Evolutionary conservation across 2,329 filamentous ascomycete species (phyloP).

Genomic region (Stachybotrys elegans): DNA sequence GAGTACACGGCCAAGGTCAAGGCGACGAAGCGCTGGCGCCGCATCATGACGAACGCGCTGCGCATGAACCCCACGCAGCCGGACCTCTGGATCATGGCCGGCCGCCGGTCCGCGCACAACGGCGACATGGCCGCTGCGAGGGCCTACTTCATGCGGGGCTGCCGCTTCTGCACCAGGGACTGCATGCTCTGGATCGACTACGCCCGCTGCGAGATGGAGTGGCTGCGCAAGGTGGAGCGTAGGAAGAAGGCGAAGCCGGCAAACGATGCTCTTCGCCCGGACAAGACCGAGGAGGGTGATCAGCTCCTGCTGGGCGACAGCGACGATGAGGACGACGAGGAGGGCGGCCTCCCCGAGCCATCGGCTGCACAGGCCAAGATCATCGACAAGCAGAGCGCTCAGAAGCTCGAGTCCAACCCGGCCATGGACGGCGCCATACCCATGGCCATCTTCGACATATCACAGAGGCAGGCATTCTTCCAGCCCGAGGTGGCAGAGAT

Average conservation of each 20-base stretch:
- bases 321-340: conserved; percentile 40
- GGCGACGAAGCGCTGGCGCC: conserved; percentile 61
- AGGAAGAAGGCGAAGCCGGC: conserved; percentile 57
- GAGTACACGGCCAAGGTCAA: conserved; percentile 69
- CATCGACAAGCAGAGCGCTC: conserved; percentile 39
- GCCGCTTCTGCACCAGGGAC: conserved; percentile 79
- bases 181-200: conserved; percentile 83
- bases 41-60: conserved; percentile 62
- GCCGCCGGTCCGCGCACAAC: conserved; percentile 69
- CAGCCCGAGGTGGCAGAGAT: conserved; percentile 60
- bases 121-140: conserved; percentile 85
- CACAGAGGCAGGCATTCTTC: conserved; percentile 71
- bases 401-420: conserved; percentile 66
- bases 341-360: conserved; percentile 39
- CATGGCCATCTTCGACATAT: conserved; percentile 83
- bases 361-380: conserved; percentile 35
- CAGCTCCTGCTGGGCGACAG: conserved; percentile 37
- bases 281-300: conserved; percentile 43
- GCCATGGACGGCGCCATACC: conserved; percentile 91
- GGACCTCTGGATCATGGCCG: conserved; percentile 82
- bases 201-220: conserved; percentile 86
- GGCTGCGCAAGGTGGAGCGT: conserved; percentile 74
- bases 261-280: conserved; percentile 37
- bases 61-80: conserved; percentile 80
- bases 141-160: conserved; percentile 80